Conservation (phyloP, 176 grass and related monocot species). For the Hsuehochloa calcarea region DNA sequence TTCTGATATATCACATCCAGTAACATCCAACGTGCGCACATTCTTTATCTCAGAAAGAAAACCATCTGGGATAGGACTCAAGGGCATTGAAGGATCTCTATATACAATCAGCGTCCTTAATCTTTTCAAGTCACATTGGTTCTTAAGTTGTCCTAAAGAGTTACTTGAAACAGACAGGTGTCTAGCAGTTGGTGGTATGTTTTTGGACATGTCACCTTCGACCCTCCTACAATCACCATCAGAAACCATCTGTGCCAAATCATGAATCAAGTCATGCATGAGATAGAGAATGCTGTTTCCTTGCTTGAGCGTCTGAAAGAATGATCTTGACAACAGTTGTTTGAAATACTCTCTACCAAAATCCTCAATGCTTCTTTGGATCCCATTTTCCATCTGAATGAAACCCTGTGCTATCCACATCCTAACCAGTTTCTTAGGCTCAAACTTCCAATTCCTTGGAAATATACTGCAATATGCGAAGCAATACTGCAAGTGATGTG, state of each 20-base stretch:
- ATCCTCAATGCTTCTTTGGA: constrained; percentile 35
- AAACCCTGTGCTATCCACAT: constrained; percentile 64
- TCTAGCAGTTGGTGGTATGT: constrained; percentile 31
- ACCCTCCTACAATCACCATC: constrained; percentile 44
- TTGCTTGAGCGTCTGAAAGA: constrained; percentile 35
- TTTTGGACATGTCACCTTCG: constrained; percentile 12
- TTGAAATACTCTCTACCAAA: constrained; percentile 47
- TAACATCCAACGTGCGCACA: constrained; percentile 50
- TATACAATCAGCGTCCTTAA: constrained; percentile 48
- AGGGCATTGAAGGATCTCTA: constrained; percentile 3
- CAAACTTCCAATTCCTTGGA: constrained; percentile 51
- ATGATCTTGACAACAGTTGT: constrained; percentile 47
- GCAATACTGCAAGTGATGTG: constrained; percentile 37
- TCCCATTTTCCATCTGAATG: constrained; percentile 18
- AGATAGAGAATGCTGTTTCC: constrained; percentile 23
- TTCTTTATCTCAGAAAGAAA: constrained; percentile 36
- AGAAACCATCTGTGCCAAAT: constrained; percentile 52
- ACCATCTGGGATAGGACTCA: constrained; percentile 22
- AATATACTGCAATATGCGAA: constrained; percentile 58
- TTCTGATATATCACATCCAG: constrained; percentile 37
- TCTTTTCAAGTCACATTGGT: constrained; percentile 23
- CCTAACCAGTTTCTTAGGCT: constrained; percentile 37
- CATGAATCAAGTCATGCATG: constrained; percentile 56
- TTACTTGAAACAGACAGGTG: constrained; percentile 49
- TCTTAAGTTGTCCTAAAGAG: constrained; percentile 12